Percentiles rank a stretch among this genome's conserved stretches.
Conservation (phyloP, 306 rosid species). For the Vachellia collinsii region DNA sequence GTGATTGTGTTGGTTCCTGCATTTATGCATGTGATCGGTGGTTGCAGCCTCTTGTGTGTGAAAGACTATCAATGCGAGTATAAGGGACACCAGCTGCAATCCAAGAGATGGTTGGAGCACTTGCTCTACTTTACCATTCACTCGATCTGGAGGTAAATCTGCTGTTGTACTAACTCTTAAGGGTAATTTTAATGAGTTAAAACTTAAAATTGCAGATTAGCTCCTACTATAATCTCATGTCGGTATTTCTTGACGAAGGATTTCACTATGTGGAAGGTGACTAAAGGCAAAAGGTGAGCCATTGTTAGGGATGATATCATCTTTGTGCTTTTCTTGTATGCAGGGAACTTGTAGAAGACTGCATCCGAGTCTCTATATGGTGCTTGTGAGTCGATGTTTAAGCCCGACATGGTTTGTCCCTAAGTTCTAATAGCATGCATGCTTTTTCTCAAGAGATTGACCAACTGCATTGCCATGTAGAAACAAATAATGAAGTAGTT, state of each 20-base stretch:
- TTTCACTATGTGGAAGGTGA: not conserved
- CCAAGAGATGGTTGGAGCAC: too few relatives aligned
- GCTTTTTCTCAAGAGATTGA: not conserved
- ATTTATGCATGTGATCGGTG: too few relatives aligned
- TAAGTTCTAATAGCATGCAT: not conserved
- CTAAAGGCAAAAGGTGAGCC: not conserved
- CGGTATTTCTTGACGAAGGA: not conserved
- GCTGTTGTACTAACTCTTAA: too few relatives aligned
- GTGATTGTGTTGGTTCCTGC: too few relatives aligned
- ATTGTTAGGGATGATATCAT: slow-evolving; percentile 8
- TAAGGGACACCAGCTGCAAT: too few relatives aligned
- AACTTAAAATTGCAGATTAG: not conserved
- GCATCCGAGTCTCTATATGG: slow-evolving; percentile 98
- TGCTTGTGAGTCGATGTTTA: slow-evolving; percentile 98
- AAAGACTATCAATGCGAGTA: too few relatives aligned
- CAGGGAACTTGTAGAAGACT: slow-evolving; percentile 98
- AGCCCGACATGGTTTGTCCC: slow-evolving; percentile 35
- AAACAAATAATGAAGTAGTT: not conserved
- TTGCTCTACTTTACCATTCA: too few relatives aligned
- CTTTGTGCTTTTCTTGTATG: slow-evolving; percentile 17
- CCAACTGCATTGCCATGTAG: not conserved
- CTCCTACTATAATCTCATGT: not conserved
- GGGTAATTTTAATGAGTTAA: not conserved
- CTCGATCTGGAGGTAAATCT: too few relatives aligned
- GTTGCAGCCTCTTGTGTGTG: too few relatives aligned